Conservation (phyloP, 495 filamentous ascomycete species). For the Oidiodendron maius region DNA sequence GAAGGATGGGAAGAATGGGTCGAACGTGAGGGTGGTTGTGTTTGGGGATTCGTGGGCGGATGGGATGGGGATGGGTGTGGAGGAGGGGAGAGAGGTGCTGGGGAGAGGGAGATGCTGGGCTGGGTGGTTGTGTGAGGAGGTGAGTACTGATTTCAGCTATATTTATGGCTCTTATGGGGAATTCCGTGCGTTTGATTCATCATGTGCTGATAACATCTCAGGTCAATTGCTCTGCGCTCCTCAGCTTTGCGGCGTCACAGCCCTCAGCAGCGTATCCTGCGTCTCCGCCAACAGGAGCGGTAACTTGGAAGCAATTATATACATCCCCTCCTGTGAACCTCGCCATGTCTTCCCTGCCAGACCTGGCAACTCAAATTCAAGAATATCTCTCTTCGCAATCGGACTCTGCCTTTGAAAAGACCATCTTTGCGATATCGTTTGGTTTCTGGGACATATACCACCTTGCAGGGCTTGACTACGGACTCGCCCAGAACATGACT, state of each 20-base stretch:
- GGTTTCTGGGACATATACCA: conserved; percentile 44
- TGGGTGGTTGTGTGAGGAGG: conserved; percentile 4
- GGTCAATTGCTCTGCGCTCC: conserved; percentile 14
- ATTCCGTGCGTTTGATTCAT: no score
- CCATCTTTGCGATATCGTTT: conserved; percentile 38
- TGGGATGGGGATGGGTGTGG: conserved; percentile 6
- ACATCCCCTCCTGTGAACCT: conserved; percentile 1
- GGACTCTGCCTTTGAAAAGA: conserved; percentile 25
- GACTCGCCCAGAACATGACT: conserved; percentile 26
- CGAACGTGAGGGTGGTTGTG: conserved; percentile 12
- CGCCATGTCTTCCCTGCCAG: conserved; percentile 19
- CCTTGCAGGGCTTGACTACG: conserved; percentile 33
- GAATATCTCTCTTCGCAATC: conserved; percentile 28
- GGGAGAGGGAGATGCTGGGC: conserved; percentile 21
- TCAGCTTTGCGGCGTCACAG: conserved; percentile 14
- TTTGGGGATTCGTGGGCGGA: conserved; percentile 24
- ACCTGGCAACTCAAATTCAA: conserved; percentile 35
- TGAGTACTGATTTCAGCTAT: no score
- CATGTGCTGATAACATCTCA: conserved; percentile 11
- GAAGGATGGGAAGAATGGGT: background rate
- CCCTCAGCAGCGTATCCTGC: conserved; percentile 14
- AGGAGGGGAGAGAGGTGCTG: conserved; percentile 3
- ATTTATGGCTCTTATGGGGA: no score
- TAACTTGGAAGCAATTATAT: conserved; percentile 24
- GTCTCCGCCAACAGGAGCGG: conserved; percentile 31